A percentile compares a stretch with the other conserved stretches of the same genome.
Conservation (phyloP, 2,329 filamentous ascomycete genomes). For the Fusarium sp. region DNA sequence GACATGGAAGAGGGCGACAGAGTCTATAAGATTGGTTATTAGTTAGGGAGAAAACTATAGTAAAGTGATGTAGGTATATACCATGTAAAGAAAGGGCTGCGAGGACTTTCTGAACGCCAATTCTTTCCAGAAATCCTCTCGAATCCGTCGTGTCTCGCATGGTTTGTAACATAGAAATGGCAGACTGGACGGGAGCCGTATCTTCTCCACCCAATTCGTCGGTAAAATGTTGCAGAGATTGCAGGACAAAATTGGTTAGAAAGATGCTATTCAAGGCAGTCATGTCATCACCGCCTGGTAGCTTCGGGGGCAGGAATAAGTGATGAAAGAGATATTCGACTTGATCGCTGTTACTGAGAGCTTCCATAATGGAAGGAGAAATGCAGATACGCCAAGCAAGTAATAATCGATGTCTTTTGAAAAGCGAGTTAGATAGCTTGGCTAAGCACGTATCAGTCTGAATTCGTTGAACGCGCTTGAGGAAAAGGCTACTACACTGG, state of each 20-base stretch:
- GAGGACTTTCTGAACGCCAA: conserved; percentile 2
- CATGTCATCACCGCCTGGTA: conserved; percentile 43
- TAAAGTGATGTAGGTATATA: neutral
- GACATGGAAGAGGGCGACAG: conserved; percentile 17
- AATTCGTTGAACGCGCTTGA: too few relatives aligned
- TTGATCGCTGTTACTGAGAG: neutral
- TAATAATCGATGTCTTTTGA: too few relatives aligned
- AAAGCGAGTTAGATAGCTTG: too few relatives aligned
- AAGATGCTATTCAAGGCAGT: neutral
- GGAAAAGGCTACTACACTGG: too few relatives aligned
- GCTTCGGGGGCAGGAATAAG: conserved; percentile 51
- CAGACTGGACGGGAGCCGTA: neutral
- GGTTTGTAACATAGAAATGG: conserved; percentile 29
- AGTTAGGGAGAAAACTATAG: neutral
- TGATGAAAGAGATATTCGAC: conserved; percentile 44
- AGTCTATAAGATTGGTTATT: neutral
- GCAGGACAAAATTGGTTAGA: conserved; percentile 20
- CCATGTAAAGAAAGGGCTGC: conserved; percentile 3
- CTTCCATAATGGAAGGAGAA: neutral
- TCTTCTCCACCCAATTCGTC: neutral
- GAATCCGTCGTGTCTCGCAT: conserved; percentile 7
- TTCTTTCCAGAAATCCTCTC: conserved; percentile 12
- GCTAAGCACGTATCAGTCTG: too few relatives aligned
- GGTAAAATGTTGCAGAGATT: conserved; percentile 20
- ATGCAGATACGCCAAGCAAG: too few relatives aligned